These are phyloP conservation scores for Psidium friedrichsthalianum DNA, from an alignment of 345 rosid genomes.

Conservation along the genomic window DNA sequence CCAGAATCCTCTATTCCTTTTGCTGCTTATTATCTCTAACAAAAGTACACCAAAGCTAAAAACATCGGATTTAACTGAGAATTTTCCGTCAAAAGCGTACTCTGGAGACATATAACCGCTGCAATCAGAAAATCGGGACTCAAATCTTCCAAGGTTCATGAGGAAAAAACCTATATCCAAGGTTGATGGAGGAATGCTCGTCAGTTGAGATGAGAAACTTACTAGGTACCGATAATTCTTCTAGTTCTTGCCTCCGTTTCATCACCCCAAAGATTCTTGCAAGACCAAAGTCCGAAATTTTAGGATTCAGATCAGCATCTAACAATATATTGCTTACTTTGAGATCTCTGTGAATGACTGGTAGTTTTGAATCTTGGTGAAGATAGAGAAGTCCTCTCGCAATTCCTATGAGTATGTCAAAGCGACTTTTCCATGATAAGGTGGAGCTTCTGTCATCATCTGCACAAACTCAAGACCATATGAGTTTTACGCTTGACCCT, in stretches of 20 bases:
- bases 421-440: not conserved
- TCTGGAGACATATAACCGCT: too few species aligned
- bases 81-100: too few species aligned
- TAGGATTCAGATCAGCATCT: not conserved
- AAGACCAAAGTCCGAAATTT: not conserved
- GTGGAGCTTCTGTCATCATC: constrained; percentile 12
- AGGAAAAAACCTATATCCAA: not conserved
- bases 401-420: not conserved
- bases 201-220: not conserved
- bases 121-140: too few species aligned
- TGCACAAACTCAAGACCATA: not conserved
- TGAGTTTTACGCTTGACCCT: not conserved
- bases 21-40: too few species aligned
- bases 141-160: too few species aligned
- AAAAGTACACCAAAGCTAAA: too few species aligned
- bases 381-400: not conserved
- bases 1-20: too few species aligned
- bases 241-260: not conserved
- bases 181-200: not conserved
- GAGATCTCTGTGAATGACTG: not conserved
- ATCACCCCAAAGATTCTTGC: not conserved
- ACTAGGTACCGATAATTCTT: not conserved
- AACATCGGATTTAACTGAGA: too few species aligned
- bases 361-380: not conserved
- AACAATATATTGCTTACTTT: not conserved